phyloP scores from a whole-genome alignment of 2,329 filamentous ascomycete species.

The Botrytis galanthina region DNA sequence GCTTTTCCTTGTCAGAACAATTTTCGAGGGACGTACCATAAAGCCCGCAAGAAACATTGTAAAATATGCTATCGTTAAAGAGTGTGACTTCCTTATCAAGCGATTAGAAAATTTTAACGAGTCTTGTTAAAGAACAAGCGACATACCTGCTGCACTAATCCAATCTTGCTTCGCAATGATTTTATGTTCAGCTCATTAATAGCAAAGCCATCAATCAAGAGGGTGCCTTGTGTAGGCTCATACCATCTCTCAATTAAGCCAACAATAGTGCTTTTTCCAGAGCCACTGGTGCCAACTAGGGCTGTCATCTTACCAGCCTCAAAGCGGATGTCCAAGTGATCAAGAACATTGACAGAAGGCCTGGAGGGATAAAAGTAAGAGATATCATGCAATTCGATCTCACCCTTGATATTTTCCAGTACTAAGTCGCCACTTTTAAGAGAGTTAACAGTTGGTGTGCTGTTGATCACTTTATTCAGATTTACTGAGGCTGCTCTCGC shows the following conservation, averaged over 20 bases:
- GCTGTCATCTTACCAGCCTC: conserved; percentile 42
- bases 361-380: conserved; percentile 34
- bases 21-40: conserved; percentile 9
- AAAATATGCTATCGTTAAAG: conserved; percentile 48
- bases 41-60: conserved; percentile 20
- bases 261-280: conserved; percentile 42
- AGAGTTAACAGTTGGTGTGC: not conserved
- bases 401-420: conserved; percentile 53
- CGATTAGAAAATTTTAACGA: conserved; percentile 61
- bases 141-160: conserved; percentile 47
- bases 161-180: conserved; percentile 29
- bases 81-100: conserved; percentile 62
- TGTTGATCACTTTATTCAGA: not conserved
- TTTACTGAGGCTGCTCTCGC: conserved; percentile 1
- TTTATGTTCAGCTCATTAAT: conserved; percentile 34
- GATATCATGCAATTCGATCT: conserved; percentile 20
- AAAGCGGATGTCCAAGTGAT: conserved; percentile 41
- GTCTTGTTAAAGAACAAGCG: conserved; percentile 40
- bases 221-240: conserved; percentile 37
- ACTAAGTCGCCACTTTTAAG: not conserved
- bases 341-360: conserved; percentile 34
- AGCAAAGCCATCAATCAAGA: conserved; percentile 36
- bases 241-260: conserved; percentile 44
- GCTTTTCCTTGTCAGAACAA: not conserved
- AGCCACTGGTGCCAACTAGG: conserved; percentile 45